Conservation (phyloP, 192 early-diverging fungal genomes). For the Umbelopsis sp. region DNA sequence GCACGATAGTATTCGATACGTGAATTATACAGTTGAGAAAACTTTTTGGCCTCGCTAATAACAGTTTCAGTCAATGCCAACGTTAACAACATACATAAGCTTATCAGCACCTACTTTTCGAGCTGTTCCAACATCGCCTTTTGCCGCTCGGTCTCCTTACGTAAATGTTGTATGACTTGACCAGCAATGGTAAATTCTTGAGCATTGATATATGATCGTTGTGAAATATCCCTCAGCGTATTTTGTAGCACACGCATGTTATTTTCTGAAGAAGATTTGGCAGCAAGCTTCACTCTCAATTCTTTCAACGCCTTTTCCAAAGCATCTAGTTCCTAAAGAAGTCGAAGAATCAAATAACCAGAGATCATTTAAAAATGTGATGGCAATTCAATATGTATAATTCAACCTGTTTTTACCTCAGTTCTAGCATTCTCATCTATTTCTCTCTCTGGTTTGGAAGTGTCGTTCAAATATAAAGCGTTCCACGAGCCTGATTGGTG, state of each 20-base stretch:
- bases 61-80: background rate
- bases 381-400: background rate
- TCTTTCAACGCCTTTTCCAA: slow-evolving; percentile 2
- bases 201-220: background rate
- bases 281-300: background rate
- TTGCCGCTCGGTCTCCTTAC: slow-evolving; percentile 1
- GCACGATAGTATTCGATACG: slow-evolving; percentile 47
- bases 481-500: background rate
- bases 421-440: slow-evolving; percentile 1
- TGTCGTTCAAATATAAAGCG: background rate
- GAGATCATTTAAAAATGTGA: background rate
- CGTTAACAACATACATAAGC: no score
- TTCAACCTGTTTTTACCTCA: background rate
- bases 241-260: slow-evolving; percentile 9
- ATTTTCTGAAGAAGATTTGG: background rate
- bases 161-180: slow-evolving; percentile 4
- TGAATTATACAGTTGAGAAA: slow-evolving; percentile 24
- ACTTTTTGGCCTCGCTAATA: slow-evolving; percentile 28
- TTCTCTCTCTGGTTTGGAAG: background rate
- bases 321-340: background rate
- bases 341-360: background rate
- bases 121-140: slow-evolving; percentile 23
- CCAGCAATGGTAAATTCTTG: slow-evolving; percentile 13
- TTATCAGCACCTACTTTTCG: slow-evolving; percentile 8
- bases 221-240: slow-evolving; percentile 3